Conservation (phyloP, 106 monocot genomes). For the Chionographis japonica region DNA sequence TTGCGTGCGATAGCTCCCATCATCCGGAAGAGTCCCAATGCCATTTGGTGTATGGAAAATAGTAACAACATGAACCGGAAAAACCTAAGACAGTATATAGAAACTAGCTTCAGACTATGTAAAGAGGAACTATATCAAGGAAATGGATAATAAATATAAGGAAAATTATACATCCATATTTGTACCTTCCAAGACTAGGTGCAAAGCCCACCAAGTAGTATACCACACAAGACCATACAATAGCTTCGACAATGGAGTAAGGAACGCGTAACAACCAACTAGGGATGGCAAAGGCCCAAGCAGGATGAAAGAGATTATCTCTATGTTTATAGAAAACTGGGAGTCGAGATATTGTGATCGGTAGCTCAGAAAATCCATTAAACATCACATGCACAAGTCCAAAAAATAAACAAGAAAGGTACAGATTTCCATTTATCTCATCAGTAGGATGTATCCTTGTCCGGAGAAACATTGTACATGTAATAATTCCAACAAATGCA, state of each 20-base stretch:
- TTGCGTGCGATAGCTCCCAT: constrained; percentile 50
- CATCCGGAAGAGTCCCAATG: constrained; percentile 47
- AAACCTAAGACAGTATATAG: constrained; percentile 10
- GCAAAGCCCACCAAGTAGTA: constrained; percentile 40
- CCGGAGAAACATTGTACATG: constrained; percentile 35
- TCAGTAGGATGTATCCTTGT: constrained; percentile 40
- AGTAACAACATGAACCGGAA: constrained; percentile 48
- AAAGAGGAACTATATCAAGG: too few relatives aligned
- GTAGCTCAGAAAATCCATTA: constrained; percentile 41
- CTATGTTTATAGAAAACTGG: constrained; percentile 46
- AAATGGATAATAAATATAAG: neutral
- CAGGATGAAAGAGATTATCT: constrained; percentile 38
- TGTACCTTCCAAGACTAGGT: constrained; percentile 27
- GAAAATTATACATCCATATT: neutral
- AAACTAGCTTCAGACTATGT: neutral
- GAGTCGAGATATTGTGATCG: constrained; percentile 37
- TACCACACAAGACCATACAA: constrained; percentile 42
- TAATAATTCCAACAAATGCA: constrained; percentile 39
- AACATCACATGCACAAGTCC: constrained; percentile 42
- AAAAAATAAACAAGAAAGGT: constrained; percentile 42
- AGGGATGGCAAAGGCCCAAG: constrained; percentile 40
- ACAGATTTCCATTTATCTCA: constrained; percentile 40
- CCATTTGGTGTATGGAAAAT: constrained; percentile 58
- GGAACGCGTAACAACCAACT: constrained; percentile 42
- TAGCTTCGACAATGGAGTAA: constrained; percentile 36